phyloP scores from a whole-genome alignment of 2,329 filamentous ascomycete species.

The Chaetomium sp. region DNA sequence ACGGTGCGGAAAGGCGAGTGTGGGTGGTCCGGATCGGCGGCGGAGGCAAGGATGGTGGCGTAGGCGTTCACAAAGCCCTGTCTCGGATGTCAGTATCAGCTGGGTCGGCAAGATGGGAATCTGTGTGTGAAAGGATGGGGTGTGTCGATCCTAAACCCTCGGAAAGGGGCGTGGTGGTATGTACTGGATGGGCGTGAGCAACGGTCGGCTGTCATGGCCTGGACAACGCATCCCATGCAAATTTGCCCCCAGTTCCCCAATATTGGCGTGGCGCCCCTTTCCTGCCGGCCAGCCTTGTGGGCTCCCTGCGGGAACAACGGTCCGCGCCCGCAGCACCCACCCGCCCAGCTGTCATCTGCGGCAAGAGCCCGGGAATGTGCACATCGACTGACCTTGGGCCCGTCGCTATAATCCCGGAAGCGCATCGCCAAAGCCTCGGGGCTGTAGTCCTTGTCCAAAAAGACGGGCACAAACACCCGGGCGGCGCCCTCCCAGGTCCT shows the following conservation, averaged over 20 bases:
- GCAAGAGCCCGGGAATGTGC: no score
- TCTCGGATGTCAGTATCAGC: conserved; percentile 11
- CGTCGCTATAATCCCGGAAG: conserved; percentile 60
- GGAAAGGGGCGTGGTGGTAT: background rate
- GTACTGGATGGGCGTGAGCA: background rate
- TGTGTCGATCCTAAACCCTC: background rate
- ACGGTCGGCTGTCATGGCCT: background rate
- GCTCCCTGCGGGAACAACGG: background rate
- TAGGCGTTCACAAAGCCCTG: conserved; percentile 67
- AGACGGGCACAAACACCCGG: conserved; percentile 66
- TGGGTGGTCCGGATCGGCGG: conserved; percentile 46
- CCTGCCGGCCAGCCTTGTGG: background rate
- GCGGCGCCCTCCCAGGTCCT: conserved; percentile 54
- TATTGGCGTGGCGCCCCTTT: background rate
- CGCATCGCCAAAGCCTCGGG: conserved; percentile 65
- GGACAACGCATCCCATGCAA: background rate
- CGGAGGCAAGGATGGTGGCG: conserved; percentile 59
- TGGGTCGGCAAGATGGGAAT: conserved; percentile 1
- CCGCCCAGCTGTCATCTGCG: no score
- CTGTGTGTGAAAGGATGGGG: background rate
- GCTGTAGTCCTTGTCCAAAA: conserved; percentile 60
- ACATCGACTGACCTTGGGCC: conserved; percentile 44
- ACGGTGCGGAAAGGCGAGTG: conserved; percentile 58
- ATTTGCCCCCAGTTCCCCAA: background rate
- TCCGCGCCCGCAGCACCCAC: background rate